Base-by-base conservation (phyloP, 2,329 filamentous ascomycete species). In the Penicillium janthinellum region DNA sequence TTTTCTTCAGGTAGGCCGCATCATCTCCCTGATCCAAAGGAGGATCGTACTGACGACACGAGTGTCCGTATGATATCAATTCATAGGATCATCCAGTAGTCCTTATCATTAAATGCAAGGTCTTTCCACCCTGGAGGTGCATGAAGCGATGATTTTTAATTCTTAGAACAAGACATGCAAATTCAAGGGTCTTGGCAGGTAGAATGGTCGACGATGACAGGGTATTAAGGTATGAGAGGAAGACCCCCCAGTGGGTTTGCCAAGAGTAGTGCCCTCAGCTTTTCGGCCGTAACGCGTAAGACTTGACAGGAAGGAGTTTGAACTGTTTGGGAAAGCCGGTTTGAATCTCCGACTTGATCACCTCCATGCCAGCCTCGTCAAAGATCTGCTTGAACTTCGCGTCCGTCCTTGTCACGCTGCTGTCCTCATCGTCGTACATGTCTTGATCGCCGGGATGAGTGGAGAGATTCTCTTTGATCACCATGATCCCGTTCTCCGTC, bases 391-490 rank as follows among this genome's bases (percentile, higher is more conserved):
- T 82, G 67, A 93, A 95, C 67, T 90, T 94, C 22, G 78, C 76
- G 67, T 96, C 90, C 31, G 84, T 86, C 68, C 92, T 84, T 2
- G 91, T 96, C 1, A 96, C 89, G 67, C 87, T 90, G 67, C 86
- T 91, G 71, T 96, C 92, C 59, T 82, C 72, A 6, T 87, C 84
- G 71, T 96, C 92, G 72, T 88, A 96, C 22, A 89, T 78, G 73
- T 96, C 92, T 35, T 78, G 73, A 0, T 80, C 80, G 0, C 77
- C 77, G 34, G 75, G 64, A 67, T 83, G 64, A 1, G 83, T 86
- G 17, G 80, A 84, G 62, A 91, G 71, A 69, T 96, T 97, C 79
- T 97, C 93, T 79, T 95, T 95, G 57, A 93, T 81, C 8, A 92
- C 82, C 15, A 94, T 85, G 49, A 81, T 69, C 1, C 79, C 80